phyloP scores from a whole-genome alignment of 129 eudicot species.

The Ambrosia artemisiifolia region DNA sequence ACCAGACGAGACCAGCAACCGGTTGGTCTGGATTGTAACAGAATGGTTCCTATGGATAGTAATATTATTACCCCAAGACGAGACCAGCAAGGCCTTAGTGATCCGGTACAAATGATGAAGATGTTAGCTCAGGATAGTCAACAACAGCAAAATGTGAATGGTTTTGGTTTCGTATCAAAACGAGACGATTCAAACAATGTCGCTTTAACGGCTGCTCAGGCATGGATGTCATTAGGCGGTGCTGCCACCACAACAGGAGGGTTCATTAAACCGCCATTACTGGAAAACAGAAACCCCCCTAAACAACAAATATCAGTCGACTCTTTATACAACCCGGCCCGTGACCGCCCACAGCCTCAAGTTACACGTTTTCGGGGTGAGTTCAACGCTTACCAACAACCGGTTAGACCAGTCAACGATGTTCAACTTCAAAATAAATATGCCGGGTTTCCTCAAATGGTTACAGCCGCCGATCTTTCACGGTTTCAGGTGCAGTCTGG shows the following conservation, averaged over 20 bases:
- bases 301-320: constrained; percentile 49
- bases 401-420: constrained; percentile 40
- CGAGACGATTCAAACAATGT: constrained; percentile 47
- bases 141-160: constrained; percentile 44
- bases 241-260: constrained; percentile 29
- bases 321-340: constrained; percentile 36
- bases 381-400: constrained; percentile 25
- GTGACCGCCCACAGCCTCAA: constrained; percentile 53
- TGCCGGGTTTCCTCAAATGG: constrained; percentile 53
- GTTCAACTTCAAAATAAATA: constrained; percentile 52
- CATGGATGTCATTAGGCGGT: constrained; percentile 95
- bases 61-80: background rate
- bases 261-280: constrained; percentile 41
- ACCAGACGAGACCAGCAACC: constrained; percentile 10
- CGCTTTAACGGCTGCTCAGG: constrained; percentile 76
- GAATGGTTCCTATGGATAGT: constrained; percentile 21
- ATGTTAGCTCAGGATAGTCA: constrained; percentile 61
- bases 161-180: constrained; percentile 17
- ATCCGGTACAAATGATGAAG: constrained; percentile 89
- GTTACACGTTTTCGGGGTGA: constrained; percentile 64
- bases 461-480: constrained; percentile 63
- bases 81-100: constrained; percentile 60
- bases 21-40: constrained; percentile 15
- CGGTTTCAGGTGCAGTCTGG: constrained; percentile 67
- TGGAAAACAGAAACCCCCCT: constrained; percentile 37